phyloP scores from a whole-genome alignment of 371 early-diverging fungal genomes.

The Mucor plumbeus region DNA sequence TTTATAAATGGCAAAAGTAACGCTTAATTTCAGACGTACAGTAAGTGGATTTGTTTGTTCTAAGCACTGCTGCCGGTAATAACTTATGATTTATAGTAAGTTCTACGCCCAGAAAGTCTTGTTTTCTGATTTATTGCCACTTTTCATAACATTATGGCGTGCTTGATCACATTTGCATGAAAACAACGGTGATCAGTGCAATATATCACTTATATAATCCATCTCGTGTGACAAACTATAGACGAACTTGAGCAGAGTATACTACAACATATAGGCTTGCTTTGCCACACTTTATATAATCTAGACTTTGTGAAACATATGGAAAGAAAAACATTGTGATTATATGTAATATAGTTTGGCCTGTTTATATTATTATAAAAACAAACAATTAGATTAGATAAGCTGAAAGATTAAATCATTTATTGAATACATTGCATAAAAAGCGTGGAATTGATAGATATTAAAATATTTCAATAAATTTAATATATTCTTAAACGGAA shows the following conservation, averaged over 20 bases:
- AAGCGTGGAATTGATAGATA: too few species aligned
- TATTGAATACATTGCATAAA: background rate
- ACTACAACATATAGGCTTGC: background rate
- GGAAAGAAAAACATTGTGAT: background rate
- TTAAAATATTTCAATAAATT: too few species aligned
- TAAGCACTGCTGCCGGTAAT: too few species aligned
- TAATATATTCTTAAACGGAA: background rate
- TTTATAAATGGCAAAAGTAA: too few species aligned
- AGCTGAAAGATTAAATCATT: background rate
- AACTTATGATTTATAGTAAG: too few species aligned
- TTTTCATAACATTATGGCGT: background rate
- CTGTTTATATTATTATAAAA: background rate
- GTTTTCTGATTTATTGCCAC: too few species aligned
- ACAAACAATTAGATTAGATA: background rate
- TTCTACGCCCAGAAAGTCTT: too few species aligned
- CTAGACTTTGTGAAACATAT: background rate
- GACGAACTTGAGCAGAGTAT: background rate
- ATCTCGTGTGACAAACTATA: background rate
- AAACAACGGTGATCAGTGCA: background rate
- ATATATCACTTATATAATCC: background rate
- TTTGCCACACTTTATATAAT: background rate
- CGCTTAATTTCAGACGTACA: too few species aligned
- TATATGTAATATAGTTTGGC: background rate
- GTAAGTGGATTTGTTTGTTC: too few species aligned
- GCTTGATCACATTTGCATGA: conserved; percentile 5